phyloP scores from a whole-genome alignment of 139 green algal genomes.

The Astrephomene gubernaculifera region DNA sequence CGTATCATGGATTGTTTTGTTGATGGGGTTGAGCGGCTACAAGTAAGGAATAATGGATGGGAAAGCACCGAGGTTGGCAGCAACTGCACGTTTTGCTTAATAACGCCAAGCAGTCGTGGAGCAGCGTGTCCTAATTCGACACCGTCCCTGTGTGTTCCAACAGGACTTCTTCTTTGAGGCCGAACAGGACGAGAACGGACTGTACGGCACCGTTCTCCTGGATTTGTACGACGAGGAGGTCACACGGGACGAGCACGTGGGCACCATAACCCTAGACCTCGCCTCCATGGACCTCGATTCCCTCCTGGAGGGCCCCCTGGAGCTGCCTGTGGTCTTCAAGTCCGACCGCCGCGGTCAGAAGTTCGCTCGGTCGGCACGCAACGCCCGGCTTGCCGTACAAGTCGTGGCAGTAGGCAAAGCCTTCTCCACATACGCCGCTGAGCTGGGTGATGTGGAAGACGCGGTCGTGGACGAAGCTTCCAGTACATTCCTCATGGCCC shows the following conservation, averaged over 20 bases:
- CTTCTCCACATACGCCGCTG: background rate
- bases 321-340: background rate
- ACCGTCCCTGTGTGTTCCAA: background rate
- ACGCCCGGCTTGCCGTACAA: constrained; percentile 18
- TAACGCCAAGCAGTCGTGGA: no score
- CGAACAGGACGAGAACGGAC: constrained; percentile 3
- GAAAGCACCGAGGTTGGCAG: no score
- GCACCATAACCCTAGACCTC: background rate
- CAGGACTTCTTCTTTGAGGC: constrained; percentile 44
- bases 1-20: no score
- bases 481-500: constrained; percentile 6
- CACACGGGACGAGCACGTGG: constrained; percentile 18
- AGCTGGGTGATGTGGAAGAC: constrained; percentile 16
- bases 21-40: no score
- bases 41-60: no score
- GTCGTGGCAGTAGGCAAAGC: background rate
- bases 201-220: constrained; percentile 9
- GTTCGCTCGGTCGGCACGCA: background rate
- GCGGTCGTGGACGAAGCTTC: background rate
- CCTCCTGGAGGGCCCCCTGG: background rate
- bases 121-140: no score
- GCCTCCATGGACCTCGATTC: background rate
- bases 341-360: background rate
- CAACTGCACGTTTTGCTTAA: no score
- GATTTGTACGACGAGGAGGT: constrained; percentile 41